These are phyloP conservation scores for Hemileccinum impolitum DNA, from an alignment of 768 basidiomycete genomes.

Conservation along the genomic window DNA sequence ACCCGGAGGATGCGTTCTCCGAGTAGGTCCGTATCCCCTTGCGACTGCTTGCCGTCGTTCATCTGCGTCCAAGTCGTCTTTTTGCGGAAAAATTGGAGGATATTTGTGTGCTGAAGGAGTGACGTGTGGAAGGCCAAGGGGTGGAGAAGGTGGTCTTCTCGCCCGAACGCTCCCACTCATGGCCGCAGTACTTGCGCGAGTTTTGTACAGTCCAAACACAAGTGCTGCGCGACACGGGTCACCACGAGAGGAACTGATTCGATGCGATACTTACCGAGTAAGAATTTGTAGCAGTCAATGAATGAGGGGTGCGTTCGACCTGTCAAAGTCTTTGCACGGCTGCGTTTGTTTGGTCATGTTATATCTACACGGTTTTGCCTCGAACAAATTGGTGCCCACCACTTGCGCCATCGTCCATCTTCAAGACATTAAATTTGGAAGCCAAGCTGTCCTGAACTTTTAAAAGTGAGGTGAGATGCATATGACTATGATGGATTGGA, in stretches of 20 bases:
- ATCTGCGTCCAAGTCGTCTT: slow-evolving; percentile 74
- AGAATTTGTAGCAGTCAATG: neutral
- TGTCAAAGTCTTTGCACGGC: neutral
- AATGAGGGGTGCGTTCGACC: neutral
- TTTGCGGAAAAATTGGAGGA: slow-evolving; percentile 49
- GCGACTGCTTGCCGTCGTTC: slow-evolving; percentile 65
- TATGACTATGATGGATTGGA: too few relatives aligned
- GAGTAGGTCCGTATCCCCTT: slow-evolving; percentile 55
- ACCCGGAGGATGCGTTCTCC: slow-evolving; percentile 48
- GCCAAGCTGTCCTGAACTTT: too few relatives aligned
- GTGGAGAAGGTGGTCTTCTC: slow-evolving; percentile 68
- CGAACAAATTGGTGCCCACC: too few relatives aligned
- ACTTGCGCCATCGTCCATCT: too few relatives aligned
- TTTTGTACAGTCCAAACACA: too few relatives aligned
- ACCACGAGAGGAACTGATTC: neutral
- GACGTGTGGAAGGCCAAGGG: slow-evolving; percentile 41
- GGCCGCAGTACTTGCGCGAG: too few relatives aligned
- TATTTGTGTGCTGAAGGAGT: slow-evolving; percentile 47
- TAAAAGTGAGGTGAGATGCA: too few relatives aligned
- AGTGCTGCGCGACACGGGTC: too few relatives aligned
- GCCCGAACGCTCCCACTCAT: slow-evolving; percentile 56
- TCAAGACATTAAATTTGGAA: too few relatives aligned
- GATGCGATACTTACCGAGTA: neutral
- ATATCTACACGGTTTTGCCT: too few relatives aligned
- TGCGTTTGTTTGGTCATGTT: slow-evolving; percentile 21